Evolutionary conservation across 768 basidiomycete species (phyloP), one percentile per base, ranked within the genome.

Genomic region (Naganishia vishniacii): DNA sequence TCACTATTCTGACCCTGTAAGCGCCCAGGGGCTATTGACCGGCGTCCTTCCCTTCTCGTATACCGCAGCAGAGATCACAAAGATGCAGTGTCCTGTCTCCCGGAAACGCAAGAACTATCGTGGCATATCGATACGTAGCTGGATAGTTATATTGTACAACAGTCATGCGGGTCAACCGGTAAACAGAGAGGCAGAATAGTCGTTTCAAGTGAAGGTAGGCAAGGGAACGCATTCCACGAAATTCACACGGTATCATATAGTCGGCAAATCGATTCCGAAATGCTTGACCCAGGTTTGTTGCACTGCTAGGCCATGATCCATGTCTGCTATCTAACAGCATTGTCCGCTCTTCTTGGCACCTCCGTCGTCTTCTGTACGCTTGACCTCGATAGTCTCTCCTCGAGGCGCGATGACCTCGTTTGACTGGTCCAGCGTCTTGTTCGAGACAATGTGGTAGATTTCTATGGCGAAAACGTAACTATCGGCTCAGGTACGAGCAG

Each of bases 361-460:
- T 48, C 78, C 77, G 58, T 80, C 79, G 65, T 29, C 53, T 26
- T 75, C 71, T 18, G 83, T 88, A n/a, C 85, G 86, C 41, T 84
- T 85, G 65, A 98, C 88, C 34, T 84, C 86, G 79, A 98, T 88
- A 62, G 86, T 89, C 76, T 90, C 86, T 62, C 69, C 70, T 20
- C 82, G 81, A 73, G 90, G 79, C 77, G 88, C 82, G 84, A 86
- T 83, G 84, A 88, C 83, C 78, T 86, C 81, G 80, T 89, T 80
- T 74, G 86, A 78, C 76, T 82, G 86, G 69, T 87, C 94, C 64
- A 99, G 86, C 48, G 89, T 85, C 80, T 94, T 97, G 83, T 85
- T 88, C 59, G 94, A 97, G 40, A 92, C 91, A 76, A 97, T 91
- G 74, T 88, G 89, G 83, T 97, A 97, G 78, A 99, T 95, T 70